Evolutionary conservation across 2,329 filamentous ascomycete genomes (phyloP).

Genomic region (Xylaria sp.): DNA sequence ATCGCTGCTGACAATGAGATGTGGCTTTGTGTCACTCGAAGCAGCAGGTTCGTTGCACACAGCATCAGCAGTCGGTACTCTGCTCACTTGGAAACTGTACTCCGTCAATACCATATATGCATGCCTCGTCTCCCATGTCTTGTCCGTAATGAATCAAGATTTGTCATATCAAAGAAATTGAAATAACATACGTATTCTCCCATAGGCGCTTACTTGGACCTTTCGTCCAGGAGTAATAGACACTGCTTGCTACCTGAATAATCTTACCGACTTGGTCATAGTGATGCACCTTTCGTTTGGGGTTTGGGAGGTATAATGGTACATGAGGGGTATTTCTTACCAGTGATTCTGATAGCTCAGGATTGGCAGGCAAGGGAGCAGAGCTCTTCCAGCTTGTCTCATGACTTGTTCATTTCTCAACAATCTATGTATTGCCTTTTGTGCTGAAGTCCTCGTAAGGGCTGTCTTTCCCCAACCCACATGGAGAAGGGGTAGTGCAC

Average conservation of each 20-base stretch:
- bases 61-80: too few relatives aligned
- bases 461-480: not conserved
- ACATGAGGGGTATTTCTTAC: not conserved
- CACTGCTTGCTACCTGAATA: too few relatives aligned
- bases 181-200: not conserved
- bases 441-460: constrained; percentile 1
- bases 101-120: too few relatives aligned
- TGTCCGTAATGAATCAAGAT: not conserved
- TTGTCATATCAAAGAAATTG: constrained; percentile 7
- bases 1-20: too few relatives aligned
- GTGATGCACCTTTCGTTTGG: constrained; percentile 7
- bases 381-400: not conserved
- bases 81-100: too few relatives aligned
- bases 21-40: too few relatives aligned
- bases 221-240: not conserved
- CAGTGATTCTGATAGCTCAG: not conserved
- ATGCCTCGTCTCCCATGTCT: constrained; percentile 9
- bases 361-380: not conserved
- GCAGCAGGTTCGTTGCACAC: too few relatives aligned
- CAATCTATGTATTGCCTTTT: constrained; percentile 13
- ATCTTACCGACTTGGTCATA: not conserved
- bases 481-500: not conserved
- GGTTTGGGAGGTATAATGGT: not conserved
- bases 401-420: not conserved
- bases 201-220: constrained; percentile 4